phyloP scores from a whole-genome alignment of 768 basidiomycete species.

The Lactarius trivialis region DNA sequence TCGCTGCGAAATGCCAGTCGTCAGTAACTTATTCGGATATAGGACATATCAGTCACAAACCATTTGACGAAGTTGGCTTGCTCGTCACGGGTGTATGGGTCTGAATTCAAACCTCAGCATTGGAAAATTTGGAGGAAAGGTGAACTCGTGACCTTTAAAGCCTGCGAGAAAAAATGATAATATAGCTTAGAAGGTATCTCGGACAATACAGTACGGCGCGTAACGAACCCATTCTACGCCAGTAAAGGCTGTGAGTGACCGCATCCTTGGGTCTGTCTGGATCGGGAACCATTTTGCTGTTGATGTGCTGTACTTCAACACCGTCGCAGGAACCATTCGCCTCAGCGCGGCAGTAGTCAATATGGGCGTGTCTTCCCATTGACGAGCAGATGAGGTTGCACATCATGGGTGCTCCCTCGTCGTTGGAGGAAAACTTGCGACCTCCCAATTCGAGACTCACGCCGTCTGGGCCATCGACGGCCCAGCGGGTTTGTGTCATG shows the following conservation, averaged over 20 bases:
- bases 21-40: not conserved
- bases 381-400: conserved; percentile 50
- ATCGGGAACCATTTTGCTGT: conserved; percentile 38
- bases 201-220: not conserved
- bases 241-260: conserved; percentile 48
- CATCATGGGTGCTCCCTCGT: conserved; percentile 58
- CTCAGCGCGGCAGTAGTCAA: conserved; percentile 48
- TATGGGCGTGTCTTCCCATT: conserved; percentile 51
- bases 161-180: conserved; percentile 30
- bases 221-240: conserved; percentile 50
- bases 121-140: not conserved
- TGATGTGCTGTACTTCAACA: conserved; percentile 42
- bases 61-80: conserved; percentile 48
- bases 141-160: conserved; percentile 40
- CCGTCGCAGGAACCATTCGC: conserved; percentile 35
- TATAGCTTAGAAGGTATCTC: not conserved
- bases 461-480: conserved; percentile 46
- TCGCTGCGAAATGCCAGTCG: conserved; percentile 32
- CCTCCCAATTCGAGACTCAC: conserved; percentile 48
- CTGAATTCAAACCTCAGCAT: conserved; percentile 26
- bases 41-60: conserved; percentile 28
- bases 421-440: conserved; percentile 45
- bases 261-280: conserved; percentile 46
- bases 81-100: conserved; percentile 57
- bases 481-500: conserved; percentile 54